Conservation (phyloP, 805 yeast species). For the Candida khao-thaluensis region DNA sequence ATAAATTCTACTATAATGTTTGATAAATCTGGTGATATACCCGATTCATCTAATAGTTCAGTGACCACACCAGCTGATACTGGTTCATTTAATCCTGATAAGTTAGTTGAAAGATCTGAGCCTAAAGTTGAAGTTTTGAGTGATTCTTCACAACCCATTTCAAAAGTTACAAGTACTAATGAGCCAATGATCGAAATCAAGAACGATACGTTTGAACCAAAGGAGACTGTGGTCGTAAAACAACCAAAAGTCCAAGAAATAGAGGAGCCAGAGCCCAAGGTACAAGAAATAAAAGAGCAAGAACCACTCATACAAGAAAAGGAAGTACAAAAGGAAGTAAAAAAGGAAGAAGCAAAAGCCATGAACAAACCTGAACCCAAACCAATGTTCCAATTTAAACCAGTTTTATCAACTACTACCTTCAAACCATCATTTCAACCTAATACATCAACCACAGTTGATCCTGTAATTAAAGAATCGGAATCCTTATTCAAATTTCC, state of each 20-base stretch:
- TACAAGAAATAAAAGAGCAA: neutral
- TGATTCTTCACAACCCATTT: neutral
- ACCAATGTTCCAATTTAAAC: conserved; percentile 7
- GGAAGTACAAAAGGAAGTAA: neutral
- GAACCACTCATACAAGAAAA: neutral
- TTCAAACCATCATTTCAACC: conserved; percentile 3
- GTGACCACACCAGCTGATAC: conserved; percentile 14
- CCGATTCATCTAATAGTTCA: conserved; percentile 15
- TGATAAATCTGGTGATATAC: conserved; percentile 21
- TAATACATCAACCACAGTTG: neutral
- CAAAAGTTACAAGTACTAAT: conserved; percentile 4
- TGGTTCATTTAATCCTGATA: conserved; percentile 5
- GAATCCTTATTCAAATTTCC: conserved; percentile 22
- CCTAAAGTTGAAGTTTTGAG: conserved; percentile 1
- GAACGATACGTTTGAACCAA: neutral
- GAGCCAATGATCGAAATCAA: neutral
- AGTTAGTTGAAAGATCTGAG: conserved; percentile 3
- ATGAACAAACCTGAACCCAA: neutral
- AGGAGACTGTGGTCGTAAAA: neutral
- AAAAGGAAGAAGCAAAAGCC: neutral
- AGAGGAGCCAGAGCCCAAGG: neutral
- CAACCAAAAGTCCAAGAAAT: neutral
- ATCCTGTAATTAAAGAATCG: neutral
- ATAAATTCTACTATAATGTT: conserved; percentile 36
- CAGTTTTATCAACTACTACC: conserved; percentile 6